Percentiles rank a stretch among this genome's conserved stretches.
These are phyloP conservation scores for Globisporangium acanthophoron DNA, from an alignment of 352 stramenopile species.

Conservation along the genomic window DNA sequence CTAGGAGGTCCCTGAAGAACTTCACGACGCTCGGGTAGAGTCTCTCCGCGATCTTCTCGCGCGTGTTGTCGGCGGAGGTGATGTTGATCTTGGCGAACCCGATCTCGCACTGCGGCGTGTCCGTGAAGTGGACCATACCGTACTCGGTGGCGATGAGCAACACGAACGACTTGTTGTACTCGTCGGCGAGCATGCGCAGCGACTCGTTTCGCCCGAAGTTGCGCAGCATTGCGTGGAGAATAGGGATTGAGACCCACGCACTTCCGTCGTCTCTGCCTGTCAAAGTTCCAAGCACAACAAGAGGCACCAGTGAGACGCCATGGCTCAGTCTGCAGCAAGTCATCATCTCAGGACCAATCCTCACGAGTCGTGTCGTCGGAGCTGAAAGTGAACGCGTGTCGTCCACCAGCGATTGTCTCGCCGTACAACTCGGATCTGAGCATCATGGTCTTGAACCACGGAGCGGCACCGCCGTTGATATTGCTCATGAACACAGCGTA, in stretches of 20 bases:
- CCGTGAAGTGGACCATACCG: slow-evolving; percentile 23
- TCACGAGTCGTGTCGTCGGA: slow-evolving; percentile 11
- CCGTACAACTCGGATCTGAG: slow-evolving; percentile 16
- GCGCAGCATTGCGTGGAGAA: slow-evolving; percentile 21
- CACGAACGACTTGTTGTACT: slow-evolving; percentile 25
- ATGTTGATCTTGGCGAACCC: slow-evolving; percentile 24
- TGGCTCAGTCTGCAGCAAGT: no score
- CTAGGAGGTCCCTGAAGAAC: slow-evolving; percentile 14
- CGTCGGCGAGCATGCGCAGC: slow-evolving; percentile 16
- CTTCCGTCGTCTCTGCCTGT: slow-evolving; percentile 28
- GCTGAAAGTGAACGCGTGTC: slow-evolving; percentile 17
- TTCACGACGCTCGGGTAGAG: slow-evolving; percentile 19
- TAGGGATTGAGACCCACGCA: slow-evolving; percentile 23
- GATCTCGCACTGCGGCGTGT: slow-evolving; percentile 22
- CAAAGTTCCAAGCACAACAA: background rate
- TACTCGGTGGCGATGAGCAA: slow-evolving; percentile 24
- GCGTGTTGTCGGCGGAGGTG: slow-evolving; percentile 20
- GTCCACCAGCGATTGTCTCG: slow-evolving; percentile 17
- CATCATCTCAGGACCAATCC: background rate
- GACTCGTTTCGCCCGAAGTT: slow-evolving; percentile 13
- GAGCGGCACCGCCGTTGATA: slow-evolving; percentile 18
- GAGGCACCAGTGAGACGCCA: background rate
- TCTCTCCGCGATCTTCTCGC: slow-evolving; percentile 20
- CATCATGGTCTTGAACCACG: slow-evolving; percentile 24
- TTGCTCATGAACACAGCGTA: slow-evolving; percentile 35